phyloP scores from a whole-genome alignment of 73 alveolate genomes.

The Paramecium primaurelia region DNA sequence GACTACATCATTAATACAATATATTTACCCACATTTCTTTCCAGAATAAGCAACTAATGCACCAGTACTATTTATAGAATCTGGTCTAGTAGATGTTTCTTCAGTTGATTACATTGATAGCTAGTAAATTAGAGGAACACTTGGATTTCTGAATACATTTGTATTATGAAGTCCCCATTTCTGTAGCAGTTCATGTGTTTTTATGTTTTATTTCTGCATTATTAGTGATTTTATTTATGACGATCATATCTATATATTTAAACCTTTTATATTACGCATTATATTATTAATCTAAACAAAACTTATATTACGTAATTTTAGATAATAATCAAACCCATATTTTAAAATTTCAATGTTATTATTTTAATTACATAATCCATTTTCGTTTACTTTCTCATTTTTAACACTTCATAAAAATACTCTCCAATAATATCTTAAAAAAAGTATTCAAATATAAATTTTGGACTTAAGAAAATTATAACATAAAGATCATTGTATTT shows the following conservation, averaged over 20 bases:
- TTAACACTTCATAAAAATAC: not conserved
- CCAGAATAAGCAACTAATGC: conserved; percentile 70
- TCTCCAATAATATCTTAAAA: not conserved
- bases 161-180: not conserved
- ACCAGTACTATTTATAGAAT: conserved; percentile 36
- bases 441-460: not conserved
- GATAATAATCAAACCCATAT: not conserved
- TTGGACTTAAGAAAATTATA: too few relatives aligned
- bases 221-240: not conserved
- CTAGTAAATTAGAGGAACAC: not conserved
- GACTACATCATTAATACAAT: conserved; percentile 57
- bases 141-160: not conserved
- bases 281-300: not conserved
- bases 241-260: not conserved
- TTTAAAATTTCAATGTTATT: not conserved
- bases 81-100: not conserved
- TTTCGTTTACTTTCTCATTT: not conserved
- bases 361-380: not conserved
- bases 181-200: not conserved
- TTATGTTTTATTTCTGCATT: not conserved
- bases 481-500: too few relatives aligned
- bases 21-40: conserved; percentile 39
- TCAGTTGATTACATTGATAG: not conserved
- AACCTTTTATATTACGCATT: not conserved
- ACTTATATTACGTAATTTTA: not conserved